Conservation (phyloP, 1,284 basidiomycete species). For the Lentinula novae-zelandiae region DNA sequence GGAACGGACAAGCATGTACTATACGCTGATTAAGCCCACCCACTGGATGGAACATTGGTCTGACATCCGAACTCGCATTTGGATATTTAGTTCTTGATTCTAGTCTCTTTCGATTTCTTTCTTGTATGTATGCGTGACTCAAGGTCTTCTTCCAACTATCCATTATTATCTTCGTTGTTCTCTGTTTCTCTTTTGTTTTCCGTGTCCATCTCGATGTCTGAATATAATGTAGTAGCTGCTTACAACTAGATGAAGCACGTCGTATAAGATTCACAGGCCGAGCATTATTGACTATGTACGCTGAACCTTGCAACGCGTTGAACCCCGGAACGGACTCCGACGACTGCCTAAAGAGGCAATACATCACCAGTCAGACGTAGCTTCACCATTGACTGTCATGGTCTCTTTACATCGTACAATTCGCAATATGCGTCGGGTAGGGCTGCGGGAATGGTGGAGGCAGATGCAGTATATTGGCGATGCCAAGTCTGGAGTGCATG, state of each 20-base stretch:
- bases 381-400: slow-evolving; percentile 35
- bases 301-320: no score
- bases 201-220: slow-evolving; percentile 1
- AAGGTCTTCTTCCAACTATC: slow-evolving; percentile 6
- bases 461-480: slow-evolving; percentile 89
- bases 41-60: neutral
- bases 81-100: neutral
- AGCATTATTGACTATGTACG: no score
- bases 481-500: slow-evolving; percentile 76
- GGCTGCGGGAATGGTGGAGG: slow-evolving; percentile 81
- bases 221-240: slow-evolving; percentile 11
- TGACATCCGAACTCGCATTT: neutral
- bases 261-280: no score
- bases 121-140: neutral
- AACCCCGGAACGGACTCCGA: neutral
- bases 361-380: neutral
- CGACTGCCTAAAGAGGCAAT: slow-evolving; percentile 8
- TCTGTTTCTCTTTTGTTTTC: slow-evolving; percentile 8
- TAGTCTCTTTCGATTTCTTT: neutral
- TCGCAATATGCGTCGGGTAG: slow-evolving; percentile 70
- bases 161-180: slow-evolving; percentile 16
- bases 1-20: slow-evolving; percentile 85
- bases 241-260: neutral
- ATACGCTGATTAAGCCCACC: slow-evolving; percentile 62
- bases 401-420: slow-evolving; percentile 76